Base-by-base conservation (phyloP, 352 stramenopile genomes). In the Phytophthora pisi region DNA sequence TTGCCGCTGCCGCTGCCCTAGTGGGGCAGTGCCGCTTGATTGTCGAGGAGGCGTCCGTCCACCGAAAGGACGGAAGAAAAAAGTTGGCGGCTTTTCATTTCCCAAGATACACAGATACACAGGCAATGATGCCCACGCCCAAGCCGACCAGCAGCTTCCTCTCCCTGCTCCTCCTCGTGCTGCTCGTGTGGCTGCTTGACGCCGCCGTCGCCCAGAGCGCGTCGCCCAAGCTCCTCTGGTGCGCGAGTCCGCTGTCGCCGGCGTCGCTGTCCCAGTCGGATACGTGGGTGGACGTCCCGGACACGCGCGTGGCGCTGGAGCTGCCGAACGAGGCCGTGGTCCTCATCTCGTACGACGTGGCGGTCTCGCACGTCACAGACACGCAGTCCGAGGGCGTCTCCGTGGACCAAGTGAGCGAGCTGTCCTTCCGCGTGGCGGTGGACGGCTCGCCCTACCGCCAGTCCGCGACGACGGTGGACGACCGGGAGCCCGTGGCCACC, bases 261-360 rank as follows among this genome's bases (percentile, higher is more conserved):
- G 79, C 70, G 13, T 55, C 51, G 5, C 51, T 88, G 4, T 36
- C 30, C 2, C 31, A 68, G 42, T 65, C 61, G 2, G 53, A 88
- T 42, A 67, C 34, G 34, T 93, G 85, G 85, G 30, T 87, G 23
- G 80, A 91, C 49, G 73, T 93, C 4, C 76, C 71, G 0, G 74
- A 89, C 42, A 91, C 85, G 0, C 56, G 52, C 30, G 82, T 91
- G 0, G 38, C 64, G 0, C 53, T 90, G 38, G 76, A 90, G 49
- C 75, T 93, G 15, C 64, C 62, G 16, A 91, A 90, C 51, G 69
- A 87, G 49, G 83, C 79, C 2, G 63, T 89, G 5, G 72, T 91
- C 40, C 56, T 90, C 31, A 78, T 93, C 24, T 89, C 82, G 20
- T 91, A 91, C 66, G 85, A 93, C 55, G 79, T 89, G 4, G 77